Percentiles rank a stretch among this genome's conserved stretches.
These are phyloP conservation scores for Canariomyces notabilis DNA, from an alignment of 2,329 filamentous ascomycete species.

Conservation along the genomic window DNA sequence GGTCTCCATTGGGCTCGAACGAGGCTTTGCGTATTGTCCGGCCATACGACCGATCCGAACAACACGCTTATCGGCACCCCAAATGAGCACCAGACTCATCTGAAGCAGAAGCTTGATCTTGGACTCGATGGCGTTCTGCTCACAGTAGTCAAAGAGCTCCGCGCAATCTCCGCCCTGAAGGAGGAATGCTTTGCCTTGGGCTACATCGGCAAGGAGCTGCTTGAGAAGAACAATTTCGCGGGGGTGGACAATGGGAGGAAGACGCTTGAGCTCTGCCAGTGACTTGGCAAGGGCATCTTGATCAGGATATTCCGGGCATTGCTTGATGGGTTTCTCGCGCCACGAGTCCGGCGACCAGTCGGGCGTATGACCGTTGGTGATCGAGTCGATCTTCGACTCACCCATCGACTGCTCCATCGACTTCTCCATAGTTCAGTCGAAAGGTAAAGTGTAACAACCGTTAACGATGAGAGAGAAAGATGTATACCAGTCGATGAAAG, in stretches of 20 bases:
- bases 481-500: too few relatives aligned
- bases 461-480: too few relatives aligned
- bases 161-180: conserved; percentile 96
- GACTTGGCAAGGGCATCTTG: conserved; percentile 53
- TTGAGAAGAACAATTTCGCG: conserved; percentile 77
- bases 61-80: conserved; percentile 75
- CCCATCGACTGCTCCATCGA: too few relatives aligned
- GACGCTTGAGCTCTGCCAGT: conserved; percentile 57
- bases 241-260: conserved; percentile 76
- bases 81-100: conserved; percentile 94
- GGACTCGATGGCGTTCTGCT: conserved; percentile 80
- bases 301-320: conserved; percentile 66
- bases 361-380: conserved; percentile 7
- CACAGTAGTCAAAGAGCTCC: conserved; percentile 95
- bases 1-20: conserved; percentile 81
- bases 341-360: conserved; percentile 62
- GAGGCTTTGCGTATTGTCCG: conserved; percentile 93
- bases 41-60: conserved; percentile 95
- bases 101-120: conserved; percentile 96
- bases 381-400: background rate
- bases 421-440: too few relatives aligned
- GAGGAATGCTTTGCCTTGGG: conserved; percentile 84
- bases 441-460: too few relatives aligned
- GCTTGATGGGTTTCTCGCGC: conserved; percentile 74
- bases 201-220: conserved; percentile 75